Conservation (phyloP, 176 grass and related monocot genomes). For the Stipa capillata region DNA sequence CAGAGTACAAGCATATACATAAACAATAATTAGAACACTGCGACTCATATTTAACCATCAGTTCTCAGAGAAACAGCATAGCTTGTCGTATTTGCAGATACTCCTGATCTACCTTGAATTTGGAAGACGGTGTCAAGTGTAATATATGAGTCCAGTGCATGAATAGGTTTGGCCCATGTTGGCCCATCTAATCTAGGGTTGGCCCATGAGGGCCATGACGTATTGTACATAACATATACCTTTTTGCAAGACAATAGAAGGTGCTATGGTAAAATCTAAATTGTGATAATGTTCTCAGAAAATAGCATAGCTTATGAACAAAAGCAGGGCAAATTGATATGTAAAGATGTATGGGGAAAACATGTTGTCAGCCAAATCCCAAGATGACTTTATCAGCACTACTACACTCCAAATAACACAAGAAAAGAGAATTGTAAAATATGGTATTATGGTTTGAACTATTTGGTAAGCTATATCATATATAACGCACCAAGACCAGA, state of each 20-base stretch:
- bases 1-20: not conserved
- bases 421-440: not conserved
- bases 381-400: not conserved
- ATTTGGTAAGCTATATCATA: not conserved
- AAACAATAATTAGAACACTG: not conserved
- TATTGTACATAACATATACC: not conserved
- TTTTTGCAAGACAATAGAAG: not conserved
- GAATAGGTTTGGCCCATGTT: not conserved
- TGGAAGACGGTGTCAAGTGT: not conserved
- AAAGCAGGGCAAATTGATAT: not conserved
- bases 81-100: not conserved
- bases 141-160: not conserved
- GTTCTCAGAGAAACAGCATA: not conserved
- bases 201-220: not conserved
- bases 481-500: not conserved
- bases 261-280: not conserved
- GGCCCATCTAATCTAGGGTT: not conserved
- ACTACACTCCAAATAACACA: not conserved
- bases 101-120: not conserved
- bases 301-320: not conserved
- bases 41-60: not conserved
- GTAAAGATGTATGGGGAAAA: not conserved
- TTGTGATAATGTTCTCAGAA: not conserved
- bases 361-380: not conserved
- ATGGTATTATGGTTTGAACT: not conserved